A percentile compares a stretch with the other conserved stretches of the same genome.
phyloP scores from a whole-genome alignment of 805 yeast species.

The Metschnikowia noctiluminum region DNA sequence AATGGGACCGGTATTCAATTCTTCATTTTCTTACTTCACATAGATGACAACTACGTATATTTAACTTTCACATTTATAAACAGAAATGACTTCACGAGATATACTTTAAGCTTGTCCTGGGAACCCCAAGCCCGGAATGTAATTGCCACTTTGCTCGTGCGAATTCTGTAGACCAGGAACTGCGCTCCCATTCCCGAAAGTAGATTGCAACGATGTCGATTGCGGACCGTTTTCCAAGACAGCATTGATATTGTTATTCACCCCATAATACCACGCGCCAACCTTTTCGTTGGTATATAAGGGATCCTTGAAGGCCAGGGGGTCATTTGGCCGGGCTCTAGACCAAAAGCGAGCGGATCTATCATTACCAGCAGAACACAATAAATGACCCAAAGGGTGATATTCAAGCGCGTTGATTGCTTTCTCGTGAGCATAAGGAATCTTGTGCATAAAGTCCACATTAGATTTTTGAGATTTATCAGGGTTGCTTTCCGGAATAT shows the following conservation, averaged over 20 bases:
- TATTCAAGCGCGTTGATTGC: conserved; percentile 87
- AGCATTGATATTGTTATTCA: conserved; percentile 44
- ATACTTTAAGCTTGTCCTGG: not conserved
- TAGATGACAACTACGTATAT: not conserved
- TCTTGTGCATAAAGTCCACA: conserved; percentile 49
- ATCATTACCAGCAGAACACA: conserved; percentile 92
- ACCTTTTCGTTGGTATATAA: conserved; percentile 66
- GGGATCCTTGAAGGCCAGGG: conserved; percentile 74
- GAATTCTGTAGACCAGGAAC: conserved; percentile 17
- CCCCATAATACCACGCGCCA: conserved; percentile 54
- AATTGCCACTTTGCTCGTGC: conserved; percentile 6
- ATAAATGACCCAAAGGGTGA: conserved; percentile 90
- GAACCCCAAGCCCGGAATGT: conserved; percentile 13
- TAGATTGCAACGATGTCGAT: not conserved
- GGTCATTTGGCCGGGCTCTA: conserved; percentile 87
- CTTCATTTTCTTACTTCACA: not conserved
- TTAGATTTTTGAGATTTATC: conserved; percentile 16
- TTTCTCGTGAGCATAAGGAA: conserved; percentile 93
- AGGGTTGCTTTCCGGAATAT: conserved; percentile 34
- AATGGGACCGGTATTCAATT: not conserved
- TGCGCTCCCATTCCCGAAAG: not conserved
- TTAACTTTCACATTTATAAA: too few species aligned
- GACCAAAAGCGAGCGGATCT: conserved; percentile 93
- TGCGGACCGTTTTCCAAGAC: conserved; percentile 22
- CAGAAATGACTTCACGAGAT: too few species aligned